These are phyloP conservation scores for Pseudogymnoascus sp. DNA, from an alignment of 2,329 filamentous ascomycete genomes.

Conservation along the genomic window DNA sequence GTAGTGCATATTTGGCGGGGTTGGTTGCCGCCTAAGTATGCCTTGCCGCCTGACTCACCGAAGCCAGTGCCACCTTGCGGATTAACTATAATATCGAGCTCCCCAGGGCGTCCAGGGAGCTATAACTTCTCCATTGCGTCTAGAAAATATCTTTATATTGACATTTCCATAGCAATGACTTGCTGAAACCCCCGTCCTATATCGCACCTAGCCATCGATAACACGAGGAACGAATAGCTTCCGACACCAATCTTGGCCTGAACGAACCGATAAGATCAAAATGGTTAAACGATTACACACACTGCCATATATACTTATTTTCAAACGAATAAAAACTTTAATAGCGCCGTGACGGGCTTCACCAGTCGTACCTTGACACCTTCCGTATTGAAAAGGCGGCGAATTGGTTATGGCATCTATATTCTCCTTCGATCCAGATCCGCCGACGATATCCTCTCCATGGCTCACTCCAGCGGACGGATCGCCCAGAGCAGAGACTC, in stretches of 20 bases:
- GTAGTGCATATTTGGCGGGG: slow-evolving; percentile 7
- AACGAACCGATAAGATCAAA: slow-evolving; percentile 41
- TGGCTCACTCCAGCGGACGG: slow-evolving; percentile 57
- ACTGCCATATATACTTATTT: slow-evolving; percentile 1
- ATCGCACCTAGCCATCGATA: neutral
- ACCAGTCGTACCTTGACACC: slow-evolving; percentile 1
- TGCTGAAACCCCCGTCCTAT: neutral
- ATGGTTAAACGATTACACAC: slow-evolving; percentile 36
- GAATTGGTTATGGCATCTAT: slow-evolving; percentile 70
- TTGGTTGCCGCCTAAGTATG: slow-evolving; percentile 1
- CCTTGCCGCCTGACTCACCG: slow-evolving; percentile 3
- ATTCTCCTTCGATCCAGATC: slow-evolving; percentile 88
- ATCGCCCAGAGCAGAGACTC: slow-evolving; percentile 26
- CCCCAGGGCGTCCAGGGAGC: neutral
- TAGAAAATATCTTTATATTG: slow-evolving; percentile 1
- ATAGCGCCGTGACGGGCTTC: neutral
- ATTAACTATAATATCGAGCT: neutral
- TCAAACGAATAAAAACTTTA: neutral
- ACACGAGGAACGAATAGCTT: slow-evolving; percentile 40
- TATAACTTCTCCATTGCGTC: neutral
- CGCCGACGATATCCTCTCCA: slow-evolving; percentile 79
- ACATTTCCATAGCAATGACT: neutral
- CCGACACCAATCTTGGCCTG: slow-evolving; percentile 31
- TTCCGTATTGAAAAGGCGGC: neutral
- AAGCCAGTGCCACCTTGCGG: slow-evolving; percentile 4